Conservation (phyloP, 805 yeast genomes). For the Candida hispaniensis region DNA sequence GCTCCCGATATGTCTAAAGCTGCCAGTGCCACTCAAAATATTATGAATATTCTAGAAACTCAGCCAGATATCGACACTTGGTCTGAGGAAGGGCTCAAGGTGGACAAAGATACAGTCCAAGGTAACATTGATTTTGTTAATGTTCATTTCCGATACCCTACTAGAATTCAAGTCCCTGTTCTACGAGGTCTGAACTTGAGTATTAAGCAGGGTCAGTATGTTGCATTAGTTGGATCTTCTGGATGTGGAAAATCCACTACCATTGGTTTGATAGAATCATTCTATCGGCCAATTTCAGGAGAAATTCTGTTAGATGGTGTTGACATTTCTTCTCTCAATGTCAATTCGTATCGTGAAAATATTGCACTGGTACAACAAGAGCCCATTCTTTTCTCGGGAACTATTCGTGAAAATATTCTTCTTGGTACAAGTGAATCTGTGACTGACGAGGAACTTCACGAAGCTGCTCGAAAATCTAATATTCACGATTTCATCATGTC, state of each 20-base stretch:
- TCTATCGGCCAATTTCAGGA: constrained; percentile 42
- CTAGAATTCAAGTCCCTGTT: constrained; percentile 42
- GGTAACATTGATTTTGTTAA: constrained; percentile 48
- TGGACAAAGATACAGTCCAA: constrained; percentile 27
- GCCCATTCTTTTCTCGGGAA: constrained; percentile 46
- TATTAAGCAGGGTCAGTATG: constrained; percentile 40
- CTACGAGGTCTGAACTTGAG: constrained; percentile 41
- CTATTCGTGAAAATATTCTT: constrained; percentile 44
- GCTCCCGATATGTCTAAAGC: constrained; percentile 38
- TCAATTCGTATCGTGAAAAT: constrained; percentile 38
- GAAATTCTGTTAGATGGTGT: constrained; percentile 42
- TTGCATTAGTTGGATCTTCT: constrained; percentile 59
- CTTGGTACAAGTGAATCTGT: constrained; percentile 36
- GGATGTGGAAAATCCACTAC: constrained; percentile 55
- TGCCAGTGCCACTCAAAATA: constrained; percentile 28
- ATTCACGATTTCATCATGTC: constrained; percentile 45
- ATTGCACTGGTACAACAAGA: constrained; percentile 57
- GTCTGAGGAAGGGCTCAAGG: constrained; percentile 24
- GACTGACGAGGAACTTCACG: constrained; percentile 35
- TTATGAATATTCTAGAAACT: constrained; percentile 28
- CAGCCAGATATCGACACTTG: constrained; percentile 29
- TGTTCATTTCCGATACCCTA: constrained; percentile 56
- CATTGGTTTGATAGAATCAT: constrained; percentile 40
- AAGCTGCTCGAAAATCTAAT: constrained; percentile 43
- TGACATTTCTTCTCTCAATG: constrained; percentile 39